phyloP scores from a whole-genome alignment of 1,284 basidiomycete species.

The Moniliophthora roreri region DNA sequence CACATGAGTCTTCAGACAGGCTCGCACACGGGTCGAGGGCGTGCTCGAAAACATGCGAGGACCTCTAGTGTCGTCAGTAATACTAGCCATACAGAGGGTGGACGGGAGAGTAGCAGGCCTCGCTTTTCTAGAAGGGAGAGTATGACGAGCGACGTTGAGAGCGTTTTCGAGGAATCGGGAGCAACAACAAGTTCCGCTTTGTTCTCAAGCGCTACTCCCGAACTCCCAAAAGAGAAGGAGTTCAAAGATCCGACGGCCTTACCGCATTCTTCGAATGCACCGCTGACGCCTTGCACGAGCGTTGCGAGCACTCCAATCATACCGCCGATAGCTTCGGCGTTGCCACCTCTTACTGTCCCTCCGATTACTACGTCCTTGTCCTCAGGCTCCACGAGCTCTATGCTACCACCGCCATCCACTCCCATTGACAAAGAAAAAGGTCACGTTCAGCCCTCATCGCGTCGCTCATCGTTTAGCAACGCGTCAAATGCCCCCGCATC shows the following conservation, averaged over 20 bases:
- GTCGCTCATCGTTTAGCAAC: slow-evolving; percentile 86
- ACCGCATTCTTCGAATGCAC: slow-evolving; percentile 62
- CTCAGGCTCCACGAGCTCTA: slow-evolving; percentile 46
- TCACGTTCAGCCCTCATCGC: slow-evolving; percentile 53
- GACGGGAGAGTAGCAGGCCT: slow-evolving; percentile 23
- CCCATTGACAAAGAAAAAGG: slow-evolving; percentile 53
- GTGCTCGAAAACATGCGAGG: slow-evolving; percentile 13
- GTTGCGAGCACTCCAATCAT: slow-evolving; percentile 44
- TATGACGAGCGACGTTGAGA: slow-evolving; percentile 17
- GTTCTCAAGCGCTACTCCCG: slow-evolving; percentile 11
- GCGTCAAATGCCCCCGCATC: slow-evolving; percentile 72
- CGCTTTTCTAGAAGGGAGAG: slow-evolving; percentile 16
- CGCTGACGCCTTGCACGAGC: slow-evolving; percentile 32
- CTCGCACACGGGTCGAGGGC: slow-evolving; percentile 11
- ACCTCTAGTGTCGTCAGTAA: slow-evolving; percentile 19
- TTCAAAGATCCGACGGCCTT: slow-evolving; percentile 14
- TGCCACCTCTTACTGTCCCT: background rate
- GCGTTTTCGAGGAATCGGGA: slow-evolving; percentile 23
- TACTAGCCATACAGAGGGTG: slow-evolving; percentile 19
- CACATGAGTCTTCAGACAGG: slow-evolving; percentile 42
- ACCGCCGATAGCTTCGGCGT: slow-evolving; percentile 3
- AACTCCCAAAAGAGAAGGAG: slow-evolving; percentile 10
- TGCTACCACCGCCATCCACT: slow-evolving; percentile 67
- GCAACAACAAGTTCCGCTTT: slow-evolving; percentile 29
- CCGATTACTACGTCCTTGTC: slow-evolving; percentile 7